Evolutionary conservation across 2,329 filamentous ascomycete species (phyloP).

Genomic region (Monilinia aucupariae): DNA sequence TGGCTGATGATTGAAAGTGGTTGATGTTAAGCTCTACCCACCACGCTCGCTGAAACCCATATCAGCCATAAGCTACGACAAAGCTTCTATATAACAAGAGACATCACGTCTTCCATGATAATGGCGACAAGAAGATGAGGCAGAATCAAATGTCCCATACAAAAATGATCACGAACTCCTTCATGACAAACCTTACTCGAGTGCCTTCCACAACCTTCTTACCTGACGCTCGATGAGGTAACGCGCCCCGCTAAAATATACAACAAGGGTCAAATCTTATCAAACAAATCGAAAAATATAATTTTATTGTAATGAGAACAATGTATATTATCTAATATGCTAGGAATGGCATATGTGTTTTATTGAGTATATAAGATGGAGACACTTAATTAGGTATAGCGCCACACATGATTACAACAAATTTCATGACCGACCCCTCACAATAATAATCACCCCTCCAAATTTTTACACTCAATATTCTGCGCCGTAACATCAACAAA

Average conservation of each 20-base stretch:
- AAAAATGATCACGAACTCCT: neutral
- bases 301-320: no score
- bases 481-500: conserved; percentile 3
- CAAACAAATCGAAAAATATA: conserved; percentile 25
- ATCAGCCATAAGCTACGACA: neutral
- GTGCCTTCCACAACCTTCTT: conserved; percentile 10
- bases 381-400: no score
- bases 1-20: no score
- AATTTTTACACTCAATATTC: conserved; percentile 21
- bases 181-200: conserved; percentile 10
- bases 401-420: no score
- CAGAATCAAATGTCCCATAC: neutral
- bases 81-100: neutral
- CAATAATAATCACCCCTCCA: conserved; percentile 21
- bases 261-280: conserved; percentile 15
- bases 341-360: no score
- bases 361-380: no score
- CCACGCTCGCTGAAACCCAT: neutral
- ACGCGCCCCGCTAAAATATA: conserved; percentile 3
- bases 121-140: neutral
- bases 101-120: neutral
- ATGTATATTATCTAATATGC: no score
- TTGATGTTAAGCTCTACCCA: neutral
- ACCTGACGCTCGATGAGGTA: conserved; percentile 21
- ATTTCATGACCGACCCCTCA: conserved; percentile 13